Base-by-base conservation (phyloP, 2,329 filamentous ascomycete genomes). In the Aspergillus texensis region DNA sequence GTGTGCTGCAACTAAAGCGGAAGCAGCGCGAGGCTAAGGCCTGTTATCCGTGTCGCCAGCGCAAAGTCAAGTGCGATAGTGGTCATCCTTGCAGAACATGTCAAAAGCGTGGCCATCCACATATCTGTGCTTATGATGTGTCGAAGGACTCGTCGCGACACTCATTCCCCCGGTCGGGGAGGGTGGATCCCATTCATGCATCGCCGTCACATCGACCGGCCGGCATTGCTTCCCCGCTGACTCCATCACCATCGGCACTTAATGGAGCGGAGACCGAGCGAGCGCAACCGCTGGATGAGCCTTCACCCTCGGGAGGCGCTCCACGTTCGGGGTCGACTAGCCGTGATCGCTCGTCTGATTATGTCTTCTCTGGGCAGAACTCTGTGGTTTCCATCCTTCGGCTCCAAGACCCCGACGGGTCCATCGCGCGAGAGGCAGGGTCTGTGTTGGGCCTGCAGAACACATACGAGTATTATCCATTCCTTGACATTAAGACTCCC, bases 1-100 rank as follows among this genome's bases (percentile, higher is more conserved):
- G 72, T 26, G 70, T 75, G 6, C 64, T 75, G 24, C 67, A 63
- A 1, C 63, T 67, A n/a, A 74, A 70, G 54, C 70, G 72, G 52
- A 71, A 73, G 58, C 68, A 72, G 26, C 69, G 73, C 30, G 75
- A 75, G 61, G 56, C 68, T 3, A 71, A 68, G 54, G 75, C 75
- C 6, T 77, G 75, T 41, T 77, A 77, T 62, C 74, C 75, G 6
- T 77, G 75, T 61, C 70, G 71, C 19, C 72, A 75, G 60, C 71
- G 75, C n/a, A 77, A 78, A 57, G 75, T 77, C 14, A 76, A 77
- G 63, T 78, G 76, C 45, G 74, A 77, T 46, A 71, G 70, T 3
- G 56, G 24, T 2, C 65, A 71, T 6, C 74, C 74, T 12, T 76
- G 75, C 61, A 64, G 62, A 21, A 76, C 71, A 0, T 76, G 75